Evolutionary conservation across 352 stramenopile genomes (phyloP), one percentile per base, ranked within the genome.

Genomic region (Blastocystis sp.): DNA sequence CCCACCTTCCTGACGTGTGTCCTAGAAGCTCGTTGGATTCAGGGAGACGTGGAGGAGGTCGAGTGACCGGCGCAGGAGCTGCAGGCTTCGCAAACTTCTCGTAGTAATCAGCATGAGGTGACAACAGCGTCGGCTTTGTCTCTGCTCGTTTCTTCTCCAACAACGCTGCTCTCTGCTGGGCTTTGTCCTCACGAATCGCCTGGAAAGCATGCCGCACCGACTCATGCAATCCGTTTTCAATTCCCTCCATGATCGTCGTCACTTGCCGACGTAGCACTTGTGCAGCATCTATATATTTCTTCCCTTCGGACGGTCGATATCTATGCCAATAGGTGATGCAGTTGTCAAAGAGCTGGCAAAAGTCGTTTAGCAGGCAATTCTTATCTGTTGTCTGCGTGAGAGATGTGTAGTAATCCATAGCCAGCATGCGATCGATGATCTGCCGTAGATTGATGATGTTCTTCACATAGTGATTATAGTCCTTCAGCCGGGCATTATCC

Each of bases 401-500:
- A 1, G 50, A 59, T n/a, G 50, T 59, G 50, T 59, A 56, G 41
- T 9, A 85, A 20, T 53, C 16, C 30, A 50, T 13, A 11, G 7
- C 24, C 24, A 11, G 47, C 30, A 26, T 18, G n/a, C 70, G n/a
- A n/a, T 66, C 73, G 16, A 85, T 37, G 56, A 85, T 85, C 4
- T 50, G 13, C 20, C 73, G 45, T 39, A 85, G 50, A 16, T 53
- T 50, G 56, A 85, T 85, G 2, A 53, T 30, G 30, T 66, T 85
- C 73, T 85, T 85, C 73, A 85, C 73, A 30, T 85, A 85, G 20
- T 24, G 26, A 11, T 85, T 53, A 43, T 85, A 85, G 50, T 85
- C 73, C 13, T 24, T 37, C 20, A 85, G 26, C 11, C 47, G 53
- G 16, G 50, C 43, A 30, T 64, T 64, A 43, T 85, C 73, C 20